Evolutionary conservation across 768 basidiomycete species (phyloP), one percentile per base, ranked within the genome.

Genomic region (Psilocybe subaeruginosa): DNA sequence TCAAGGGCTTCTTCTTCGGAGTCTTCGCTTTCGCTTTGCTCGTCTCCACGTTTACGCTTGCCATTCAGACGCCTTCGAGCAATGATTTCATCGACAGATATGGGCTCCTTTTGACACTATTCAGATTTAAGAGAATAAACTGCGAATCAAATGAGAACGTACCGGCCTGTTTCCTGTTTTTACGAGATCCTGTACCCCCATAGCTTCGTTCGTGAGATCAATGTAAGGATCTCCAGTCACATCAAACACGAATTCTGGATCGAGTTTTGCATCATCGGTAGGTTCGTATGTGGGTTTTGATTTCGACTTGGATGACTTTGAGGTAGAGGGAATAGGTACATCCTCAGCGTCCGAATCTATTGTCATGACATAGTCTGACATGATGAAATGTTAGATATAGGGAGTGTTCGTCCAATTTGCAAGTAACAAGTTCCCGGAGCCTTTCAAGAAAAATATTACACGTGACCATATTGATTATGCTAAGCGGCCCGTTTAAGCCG

Each of bases 51-150:
- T 76, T 92, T 93, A 58, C 93, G 85, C 70, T 95, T 92, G 8
- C 77, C 73, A 55, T 76, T 74, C 59, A 87, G 68, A 69, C 79
- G 83, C 68, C 87, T 82, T 59, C 90, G 84, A 54, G 88, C 88
- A 73, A 98, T 96, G 62, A 98, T 96, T 69, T 97, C 93, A 72
- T 97, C 91, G 8, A 98, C 89, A 48, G 90, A 93, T 56, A 97
- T 85, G n/a, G 89, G 88, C 71, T 84, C 77, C 89, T 93, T 64
- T 4, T 66, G 6, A 50, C 16, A 86, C 85, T 23, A 29, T 57
- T 27, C 60, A 41, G 39, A 54, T 45, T 65, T 55, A 56, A 62
- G 39, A 63, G 55, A 48, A 54, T 23, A 41, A 48, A 43, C 37
- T 29, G 39, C 31, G 54, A 45, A 61, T 54, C 47, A 11, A 17